phyloP scores from a whole-genome alignment of 441 rosid species.

The Daphne laureola region DNA sequence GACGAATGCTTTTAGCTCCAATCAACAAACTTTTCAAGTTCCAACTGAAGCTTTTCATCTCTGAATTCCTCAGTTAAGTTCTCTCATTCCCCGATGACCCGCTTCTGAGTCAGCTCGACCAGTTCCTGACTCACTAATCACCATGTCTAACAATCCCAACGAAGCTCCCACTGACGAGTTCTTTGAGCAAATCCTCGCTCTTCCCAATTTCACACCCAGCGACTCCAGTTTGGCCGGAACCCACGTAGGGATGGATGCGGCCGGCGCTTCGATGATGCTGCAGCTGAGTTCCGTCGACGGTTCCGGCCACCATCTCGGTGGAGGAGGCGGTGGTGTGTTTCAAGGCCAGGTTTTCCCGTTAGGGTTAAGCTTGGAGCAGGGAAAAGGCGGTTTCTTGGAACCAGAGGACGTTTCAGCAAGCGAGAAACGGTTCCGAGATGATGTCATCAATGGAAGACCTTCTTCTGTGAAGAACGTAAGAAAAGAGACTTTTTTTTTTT shows the following conservation, averaged over 20 bases:
- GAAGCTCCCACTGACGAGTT: constrained; percentile 75
- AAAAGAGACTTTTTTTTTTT: too few relatives aligned
- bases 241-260: constrained; percentile 28
- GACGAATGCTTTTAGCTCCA: constrained; percentile 6
- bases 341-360: constrained; percentile 71
- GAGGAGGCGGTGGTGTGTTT: constrained; percentile 29
- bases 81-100: constrained; percentile 2
- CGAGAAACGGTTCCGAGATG: constrained; percentile 66
- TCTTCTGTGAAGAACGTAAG: constrained; percentile 67
- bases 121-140: constrained; percentile 14
- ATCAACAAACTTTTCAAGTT: constrained; percentile 9
- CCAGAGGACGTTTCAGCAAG: constrained; percentile 72
- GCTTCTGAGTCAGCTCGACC: constrained; percentile 11
- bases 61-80: not conserved
- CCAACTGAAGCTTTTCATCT: constrained; percentile 32
- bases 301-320: constrained; percentile 16
- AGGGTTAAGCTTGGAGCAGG: constrained; percentile 88
- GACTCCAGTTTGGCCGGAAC: constrained; percentile 39
- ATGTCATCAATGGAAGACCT: constrained; percentile 52
- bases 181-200: constrained; percentile 77
- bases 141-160: constrained; percentile 46
- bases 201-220: constrained; percentile 55
- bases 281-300: constrained; percentile 77
- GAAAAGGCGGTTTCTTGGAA: constrained; percentile 70
- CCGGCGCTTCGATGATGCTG: constrained; percentile 55